Conservation (phyloP, 192 early-diverging fungal genomes). For the Podila verticillata region DNA sequence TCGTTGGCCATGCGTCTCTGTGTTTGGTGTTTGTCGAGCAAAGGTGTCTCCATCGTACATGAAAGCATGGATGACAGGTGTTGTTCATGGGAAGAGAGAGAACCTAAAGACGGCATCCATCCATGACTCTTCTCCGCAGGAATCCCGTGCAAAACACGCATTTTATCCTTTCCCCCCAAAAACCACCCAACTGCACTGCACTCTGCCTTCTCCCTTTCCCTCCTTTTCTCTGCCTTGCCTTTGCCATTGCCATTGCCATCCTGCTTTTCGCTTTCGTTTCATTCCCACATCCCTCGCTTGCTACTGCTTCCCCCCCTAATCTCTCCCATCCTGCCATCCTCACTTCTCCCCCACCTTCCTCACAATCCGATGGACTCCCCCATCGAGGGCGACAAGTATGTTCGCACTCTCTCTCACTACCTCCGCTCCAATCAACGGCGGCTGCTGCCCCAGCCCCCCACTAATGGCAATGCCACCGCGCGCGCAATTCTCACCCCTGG, state of each 20-base stretch:
- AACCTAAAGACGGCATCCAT: too few species aligned
- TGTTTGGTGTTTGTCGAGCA: neutral
- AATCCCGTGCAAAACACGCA: too few species aligned
- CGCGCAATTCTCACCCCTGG: constrained; percentile 36
- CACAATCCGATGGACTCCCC: constrained; percentile 41
- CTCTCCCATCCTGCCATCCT: neutral
- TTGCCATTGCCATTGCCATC: neutral
- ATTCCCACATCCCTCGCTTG: neutral
- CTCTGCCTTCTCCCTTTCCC: neutral
- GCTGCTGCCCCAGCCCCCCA: constrained; percentile 25
- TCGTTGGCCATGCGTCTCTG: too few species aligned
- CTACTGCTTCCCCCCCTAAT: neutral
- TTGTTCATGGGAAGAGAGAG: too few species aligned
- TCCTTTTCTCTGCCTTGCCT: neutral
- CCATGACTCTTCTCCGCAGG: too few species aligned
- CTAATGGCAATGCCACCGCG: constrained; percentile 17
- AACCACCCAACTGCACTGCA: neutral
- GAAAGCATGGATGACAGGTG: too few species aligned
- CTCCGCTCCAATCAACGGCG: constrained; percentile 59
- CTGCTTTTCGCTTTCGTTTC: constrained; percentile 1
- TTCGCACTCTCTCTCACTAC: constrained; percentile 65
- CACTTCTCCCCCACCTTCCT: neutral
- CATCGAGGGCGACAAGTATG: constrained; percentile 61
- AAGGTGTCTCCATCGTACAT: too few species aligned
- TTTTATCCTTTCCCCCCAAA: neutral